These are phyloP conservation scores for Ogataea methanolica DNA, from an alignment of 805 yeast genomes.

Conservation along the genomic window DNA sequence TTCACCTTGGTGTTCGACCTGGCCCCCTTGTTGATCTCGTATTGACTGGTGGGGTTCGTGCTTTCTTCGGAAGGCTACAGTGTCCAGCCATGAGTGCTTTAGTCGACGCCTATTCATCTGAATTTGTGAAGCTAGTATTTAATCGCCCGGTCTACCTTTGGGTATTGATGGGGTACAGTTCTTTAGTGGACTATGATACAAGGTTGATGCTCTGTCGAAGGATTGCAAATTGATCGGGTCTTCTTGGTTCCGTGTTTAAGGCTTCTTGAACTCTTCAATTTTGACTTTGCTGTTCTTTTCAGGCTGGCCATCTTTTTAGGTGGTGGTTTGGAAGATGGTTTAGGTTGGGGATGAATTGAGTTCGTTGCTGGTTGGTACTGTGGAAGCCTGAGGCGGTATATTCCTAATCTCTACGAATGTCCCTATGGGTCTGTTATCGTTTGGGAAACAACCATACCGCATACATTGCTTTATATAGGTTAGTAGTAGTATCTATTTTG, in stretches of 20 bases:
- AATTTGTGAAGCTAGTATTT: slow-evolving; percentile 31
- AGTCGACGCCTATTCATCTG: slow-evolving; percentile 27
- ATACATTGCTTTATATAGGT: slow-evolving; percentile 45
- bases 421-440: slow-evolving; percentile 81
- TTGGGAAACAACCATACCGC: slow-evolving; percentile 99
- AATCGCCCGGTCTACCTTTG: slow-evolving; percentile 25
- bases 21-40: slow-evolving; percentile 17
- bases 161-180: slow-evolving; percentile 26
- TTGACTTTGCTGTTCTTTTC: slow-evolving; percentile 6
- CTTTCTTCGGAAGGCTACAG: slow-evolving; percentile 19
- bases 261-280: slow-evolving; percentile 56
- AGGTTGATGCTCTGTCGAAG: slow-evolving; percentile 94
- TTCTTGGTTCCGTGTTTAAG: slow-evolving; percentile 14
- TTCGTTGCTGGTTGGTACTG: slow-evolving; percentile 54
- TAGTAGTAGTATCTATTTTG: too few species aligned
- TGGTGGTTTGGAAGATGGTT: slow-evolving; percentile 23
- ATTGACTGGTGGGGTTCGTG: slow-evolving; percentile 18
- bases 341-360: slow-evolving; percentile 40
- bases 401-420: slow-evolving; percentile 99
- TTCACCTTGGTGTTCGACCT: slow-evolving; percentile 27
- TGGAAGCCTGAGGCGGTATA: slow-evolving; percentile 75
- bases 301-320: slow-evolving; percentile 29
- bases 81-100: slow-evolving; percentile 24
- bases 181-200: slow-evolving; percentile 46
- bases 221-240: slow-evolving; percentile 65